Conservation (phyloP, 352 stramenopile species). For the Globisporangium okanoganense region DNA sequence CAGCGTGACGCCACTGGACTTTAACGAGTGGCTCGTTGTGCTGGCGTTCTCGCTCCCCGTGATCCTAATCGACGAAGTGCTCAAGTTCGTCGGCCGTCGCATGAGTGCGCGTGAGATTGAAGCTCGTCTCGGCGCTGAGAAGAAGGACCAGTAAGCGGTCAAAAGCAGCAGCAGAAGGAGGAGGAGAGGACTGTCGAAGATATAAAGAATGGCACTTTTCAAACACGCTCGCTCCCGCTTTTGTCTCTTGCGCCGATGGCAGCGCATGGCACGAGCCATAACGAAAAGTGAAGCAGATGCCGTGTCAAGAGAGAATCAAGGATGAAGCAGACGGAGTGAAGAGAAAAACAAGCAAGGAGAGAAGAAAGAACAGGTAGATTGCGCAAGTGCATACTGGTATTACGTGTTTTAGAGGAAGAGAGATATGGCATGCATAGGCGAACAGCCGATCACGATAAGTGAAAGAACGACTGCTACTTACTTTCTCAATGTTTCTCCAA, state of each 20-base stretch:
- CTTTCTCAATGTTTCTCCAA: not conserved
- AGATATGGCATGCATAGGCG: constrained; percentile 1
- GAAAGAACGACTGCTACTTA: not conserved
- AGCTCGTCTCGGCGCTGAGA: constrained; percentile 43
- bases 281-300: not conserved
- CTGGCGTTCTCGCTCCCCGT: constrained; percentile 91
- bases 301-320: not conserved
- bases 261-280: constrained; percentile 3
- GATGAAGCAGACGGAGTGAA: not conserved
- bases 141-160: constrained; percentile 49
- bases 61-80: constrained; percentile 93
- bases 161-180: not conserved
- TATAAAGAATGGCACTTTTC: constrained; percentile 8
- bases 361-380: constrained; percentile 7
- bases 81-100: constrained; percentile 90
- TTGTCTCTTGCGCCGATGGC: constrained; percentile 2
- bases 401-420: constrained; percentile 5
- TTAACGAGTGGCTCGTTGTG: constrained; percentile 92
- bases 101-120: constrained; percentile 75
- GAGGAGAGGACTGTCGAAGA: not conserved
- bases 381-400: not conserved
- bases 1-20: constrained; percentile 88
- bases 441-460: not conserved
- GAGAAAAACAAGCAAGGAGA: not conserved
- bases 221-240: not conserved